Evolutionary conservation across 1,284 basidiomycete species (phyloP), one percentile per base, ranked within the genome.

Genomic region (Cryptococcus sp.): DNA sequence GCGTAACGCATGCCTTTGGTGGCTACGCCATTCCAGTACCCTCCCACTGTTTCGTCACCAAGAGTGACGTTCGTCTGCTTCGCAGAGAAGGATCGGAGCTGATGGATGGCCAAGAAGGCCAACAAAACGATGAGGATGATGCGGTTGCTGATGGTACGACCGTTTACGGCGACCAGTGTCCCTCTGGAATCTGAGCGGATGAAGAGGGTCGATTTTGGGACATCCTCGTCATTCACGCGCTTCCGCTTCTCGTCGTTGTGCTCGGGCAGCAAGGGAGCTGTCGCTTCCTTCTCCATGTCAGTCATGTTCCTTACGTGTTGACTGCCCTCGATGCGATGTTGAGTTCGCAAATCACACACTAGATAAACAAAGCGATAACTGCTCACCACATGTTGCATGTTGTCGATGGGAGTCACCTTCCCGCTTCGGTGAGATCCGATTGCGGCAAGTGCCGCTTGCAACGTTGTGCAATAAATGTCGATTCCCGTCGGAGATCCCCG

Each of bases 1-100:
- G 62, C 55, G 40, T 46, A 61, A 19, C 44, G 53, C 58, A 64
- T 51, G 3, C 64, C 64, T 40, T 64, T 63, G 6, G 54, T 57
- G 38, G 62, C 57, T 23, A 67, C 43, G 39, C 59, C 59, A 5
- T 37, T 26, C 50, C 55, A 64, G 47, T 67, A 67, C 8, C 55
- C 57, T 37, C 19, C 46, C 34, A 59, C 45, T 19, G 43, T n/a
- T 13, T 13, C 8, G 29, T 34, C 29, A 10, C 29, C 29, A 13
- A 13, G 13, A 34, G 13, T 34, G 29, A 10, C 29, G 2, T 34
- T 34, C 29, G 29, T 13, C 13, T 34, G 29, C 13, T 7, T n/a
- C n/a, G 20, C 16, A 17, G 41, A 8, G 26, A 15, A 17, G 17
- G 20, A 23, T 23, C 29, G 38, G 2, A 57, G 44, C 10, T 10